phyloP scores from a whole-genome alignment of 495 filamentous ascomycete species.

The Xeromyces bisporus region DNA sequence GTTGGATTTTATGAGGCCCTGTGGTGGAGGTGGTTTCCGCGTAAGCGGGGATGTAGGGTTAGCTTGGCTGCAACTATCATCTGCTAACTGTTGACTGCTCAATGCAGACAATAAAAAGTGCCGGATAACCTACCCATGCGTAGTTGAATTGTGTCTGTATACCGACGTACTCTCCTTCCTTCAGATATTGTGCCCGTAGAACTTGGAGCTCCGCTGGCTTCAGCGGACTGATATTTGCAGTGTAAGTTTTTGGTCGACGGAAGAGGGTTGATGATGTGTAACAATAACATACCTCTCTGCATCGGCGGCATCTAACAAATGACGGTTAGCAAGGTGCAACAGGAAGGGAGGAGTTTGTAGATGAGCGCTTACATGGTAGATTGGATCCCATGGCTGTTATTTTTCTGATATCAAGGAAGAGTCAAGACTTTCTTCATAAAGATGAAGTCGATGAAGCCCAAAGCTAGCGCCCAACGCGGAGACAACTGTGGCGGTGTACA shows the following conservation, averaged over 20 bases:
- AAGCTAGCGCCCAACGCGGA: too few relatives aligned
- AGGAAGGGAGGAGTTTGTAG: conserved; percentile 6
- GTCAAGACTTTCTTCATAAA: background rate
- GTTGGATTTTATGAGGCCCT: conserved; percentile 92
- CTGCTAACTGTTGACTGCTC: too few relatives aligned
- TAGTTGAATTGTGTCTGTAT: conserved; percentile 99
- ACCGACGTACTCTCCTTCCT: conserved; percentile 89
- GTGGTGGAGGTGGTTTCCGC: conserved; percentile 4
- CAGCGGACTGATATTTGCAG: conserved; percentile 68
- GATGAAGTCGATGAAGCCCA: background rate
- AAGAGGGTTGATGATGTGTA: too few relatives aligned
- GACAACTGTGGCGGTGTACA: too few relatives aligned
- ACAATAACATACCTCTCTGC: conserved; percentile 80
- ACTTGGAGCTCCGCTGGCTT: conserved; percentile 82
- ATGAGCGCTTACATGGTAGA: conserved; percentile 46
- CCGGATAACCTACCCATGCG: conserved; percentile 58
- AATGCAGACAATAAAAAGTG: background rate
- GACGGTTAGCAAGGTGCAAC: conserved; percentile 6
- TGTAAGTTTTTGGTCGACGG: too few relatives aligned
- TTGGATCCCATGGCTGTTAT: conserved; percentile 42
- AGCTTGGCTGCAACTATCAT: too few relatives aligned
- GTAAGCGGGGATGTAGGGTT: conserved; percentile 4
- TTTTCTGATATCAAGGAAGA: background rate
- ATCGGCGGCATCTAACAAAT: conserved; percentile 71
- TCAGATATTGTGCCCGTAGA: conserved; percentile 81